Percentiles rank a stretch among this genome's conserved stretches.
Conservation (phyloP, 129 eudicot genomes). For the Cynara cardunculus region DNA sequence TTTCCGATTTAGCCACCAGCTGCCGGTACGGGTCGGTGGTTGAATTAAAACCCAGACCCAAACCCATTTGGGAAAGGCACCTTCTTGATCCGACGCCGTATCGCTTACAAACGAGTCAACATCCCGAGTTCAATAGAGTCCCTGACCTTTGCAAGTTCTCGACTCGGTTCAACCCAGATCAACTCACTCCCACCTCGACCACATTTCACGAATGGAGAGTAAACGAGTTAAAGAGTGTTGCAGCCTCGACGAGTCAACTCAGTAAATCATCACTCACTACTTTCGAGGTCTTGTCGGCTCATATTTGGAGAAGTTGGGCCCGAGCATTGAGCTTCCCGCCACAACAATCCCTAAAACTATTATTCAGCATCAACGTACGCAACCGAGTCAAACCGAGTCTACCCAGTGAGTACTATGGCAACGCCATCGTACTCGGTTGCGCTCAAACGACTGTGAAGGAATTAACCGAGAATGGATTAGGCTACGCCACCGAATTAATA, state of each 20-base stretch:
- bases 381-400: constrained; percentile 63
- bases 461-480: constrained; percentile 38
- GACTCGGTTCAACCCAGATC: constrained; percentile 34
- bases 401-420: constrained; percentile 64
- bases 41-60: constrained; percentile 7
- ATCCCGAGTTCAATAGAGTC: constrained; percentile 62
- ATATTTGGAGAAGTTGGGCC: constrained; percentile 75
- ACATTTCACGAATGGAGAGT: constrained; percentile 35
- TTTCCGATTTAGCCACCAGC: constrained; percentile 44
- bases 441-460: constrained; percentile 44
- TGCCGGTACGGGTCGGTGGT: constrained; percentile 1
- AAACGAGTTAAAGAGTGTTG: constrained; percentile 36
- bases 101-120: constrained; percentile 20
- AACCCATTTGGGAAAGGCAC: constrained; percentile 68
- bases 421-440: constrained; percentile 67
- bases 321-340: constrained; percentile 53
- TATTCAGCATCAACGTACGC: constrained; percentile 62
- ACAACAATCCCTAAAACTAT: constrained; percentile 48
- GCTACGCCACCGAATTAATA: constrained; percentile 40
- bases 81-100: constrained; percentile 34
- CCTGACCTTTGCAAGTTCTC: constrained; percentile 45
- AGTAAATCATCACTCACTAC: constrained; percentile 36
- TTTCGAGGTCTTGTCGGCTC: constrained; percentile 74
- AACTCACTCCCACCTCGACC: constrained; percentile 53
- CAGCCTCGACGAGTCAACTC: constrained; percentile 28